Percentiles rank a stretch among this genome's conserved stretches.
These are phyloP conservation scores for Cadophora malorum DNA, from an alignment of 2,329 filamentous ascomycete genomes.

Conservation along the genomic window DNA sequence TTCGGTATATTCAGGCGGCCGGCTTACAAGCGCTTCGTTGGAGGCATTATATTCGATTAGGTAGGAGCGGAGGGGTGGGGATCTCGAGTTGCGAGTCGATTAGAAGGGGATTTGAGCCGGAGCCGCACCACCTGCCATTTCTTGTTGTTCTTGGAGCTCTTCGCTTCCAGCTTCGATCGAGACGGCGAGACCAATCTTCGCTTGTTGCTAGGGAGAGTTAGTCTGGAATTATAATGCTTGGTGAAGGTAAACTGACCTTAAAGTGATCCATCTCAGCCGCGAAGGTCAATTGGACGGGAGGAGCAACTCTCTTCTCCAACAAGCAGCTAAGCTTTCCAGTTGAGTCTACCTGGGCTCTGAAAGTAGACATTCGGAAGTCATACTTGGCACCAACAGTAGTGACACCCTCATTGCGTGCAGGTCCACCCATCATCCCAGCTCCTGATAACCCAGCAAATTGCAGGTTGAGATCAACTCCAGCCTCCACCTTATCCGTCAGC, in stretches of 20 bases:
- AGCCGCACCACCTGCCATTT: constrained; percentile 59
- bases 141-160: constrained; percentile 86
- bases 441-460: constrained; percentile 73
- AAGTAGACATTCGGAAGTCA: constrained; percentile 94
- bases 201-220: constrained; percentile 73
- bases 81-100: constrained; percentile 36
- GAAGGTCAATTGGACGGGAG: constrained; percentile 91
- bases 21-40: constrained; percentile 31
- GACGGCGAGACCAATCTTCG: constrained; percentile 93
- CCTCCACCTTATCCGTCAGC: constrained; percentile 93
- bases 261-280: constrained; percentile 95
- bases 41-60: constrained; percentile 43
- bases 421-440: constrained; percentile 74
- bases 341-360: constrained; percentile 95
- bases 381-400: constrained; percentile 96
- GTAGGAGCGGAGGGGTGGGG: constrained; percentile 38
- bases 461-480: constrained; percentile 92
- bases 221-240: constrained; percentile 22
- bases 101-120: constrained; percentile 66
- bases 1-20: constrained; percentile 35
- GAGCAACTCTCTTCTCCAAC: constrained; percentile 94
- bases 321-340: constrained; percentile 91
- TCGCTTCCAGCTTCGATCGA: constrained; percentile 87
- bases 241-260: constrained; percentile 68
- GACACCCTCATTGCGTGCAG: constrained; percentile 81